phyloP scores from a whole-genome alignment of 495 filamentous ascomycete species.

The Penicillium egyptiacum region DNA sequence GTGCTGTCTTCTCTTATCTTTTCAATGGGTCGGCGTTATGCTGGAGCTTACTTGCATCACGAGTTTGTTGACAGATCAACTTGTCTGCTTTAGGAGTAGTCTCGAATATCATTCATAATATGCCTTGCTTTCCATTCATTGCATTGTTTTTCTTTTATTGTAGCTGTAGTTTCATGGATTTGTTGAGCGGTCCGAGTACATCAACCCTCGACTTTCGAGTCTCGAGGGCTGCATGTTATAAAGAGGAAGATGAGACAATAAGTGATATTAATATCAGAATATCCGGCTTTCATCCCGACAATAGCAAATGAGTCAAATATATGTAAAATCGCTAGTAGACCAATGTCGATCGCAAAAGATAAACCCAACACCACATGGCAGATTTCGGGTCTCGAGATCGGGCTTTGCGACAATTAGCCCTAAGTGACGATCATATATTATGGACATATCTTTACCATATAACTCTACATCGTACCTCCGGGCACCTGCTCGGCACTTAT shows the following conservation, averaged over 20 bases:
- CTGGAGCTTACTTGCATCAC: conserved; percentile 20
- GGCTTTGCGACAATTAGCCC: neutral
- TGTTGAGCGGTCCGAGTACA: neutral
- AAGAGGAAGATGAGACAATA: neutral
- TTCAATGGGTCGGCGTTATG: conserved; percentile 28
- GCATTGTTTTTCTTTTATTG: neutral
- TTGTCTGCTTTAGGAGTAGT: conserved; percentile 5
- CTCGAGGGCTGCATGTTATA: neutral
- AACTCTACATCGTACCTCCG: neutral
- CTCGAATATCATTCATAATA: conserved; percentile 1
- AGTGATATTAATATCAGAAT: neutral
- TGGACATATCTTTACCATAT: neutral
- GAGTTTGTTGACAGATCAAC: neutral
- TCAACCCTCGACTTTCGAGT: neutral
- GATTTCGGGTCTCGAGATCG: neutral
- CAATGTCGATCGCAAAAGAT: neutral
- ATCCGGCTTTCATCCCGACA: neutral
- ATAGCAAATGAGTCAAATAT: no score
- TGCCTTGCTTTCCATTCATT: neutral
- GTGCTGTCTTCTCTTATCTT: conserved; percentile 13
- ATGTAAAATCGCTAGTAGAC: neutral
- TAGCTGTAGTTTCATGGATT: neutral
- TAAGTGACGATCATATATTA: neutral
- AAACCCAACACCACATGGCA: neutral
- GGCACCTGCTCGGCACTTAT: neutral